These are phyloP conservation scores for Dactylellina cionopaga DNA, from an alignment of 2,329 filamentous ascomycete genomes.

Conservation along the genomic window DNA sequence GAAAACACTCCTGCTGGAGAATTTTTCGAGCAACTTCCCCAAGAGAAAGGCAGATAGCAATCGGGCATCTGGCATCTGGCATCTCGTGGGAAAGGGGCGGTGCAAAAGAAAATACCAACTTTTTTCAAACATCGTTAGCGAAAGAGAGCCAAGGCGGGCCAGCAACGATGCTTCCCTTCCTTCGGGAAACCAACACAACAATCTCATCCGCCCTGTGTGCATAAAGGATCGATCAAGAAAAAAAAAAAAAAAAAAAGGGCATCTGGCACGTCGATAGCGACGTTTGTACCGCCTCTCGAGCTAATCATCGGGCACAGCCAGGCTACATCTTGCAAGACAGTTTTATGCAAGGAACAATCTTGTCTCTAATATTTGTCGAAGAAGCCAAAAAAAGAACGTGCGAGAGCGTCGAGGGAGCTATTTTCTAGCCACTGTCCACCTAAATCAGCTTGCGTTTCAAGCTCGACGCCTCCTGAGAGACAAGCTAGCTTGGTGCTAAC, in stretches of 20 bases:
- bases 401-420: not conserved
- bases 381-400: conserved; percentile 47
- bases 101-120: conserved; percentile 1
- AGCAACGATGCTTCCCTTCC: conserved; percentile 23
- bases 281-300: conserved; percentile 8
- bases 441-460: conserved; percentile 50
- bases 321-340: conserved; percentile 33
- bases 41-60: not conserved
- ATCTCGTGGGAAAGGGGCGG: conserved; percentile 1
- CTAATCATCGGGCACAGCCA: conserved; percentile 26
- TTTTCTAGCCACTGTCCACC: conserved; percentile 25
- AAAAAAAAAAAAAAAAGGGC: too few relatives aligned
- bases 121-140: conserved; percentile 4
- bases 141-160: conserved; percentile 38
- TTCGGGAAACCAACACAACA: conserved; percentile 45
- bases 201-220: conserved; percentile 5
- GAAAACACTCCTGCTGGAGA: not conserved
- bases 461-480: conserved; percentile 45
- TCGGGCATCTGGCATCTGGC: too few relatives aligned
- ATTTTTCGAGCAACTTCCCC: not conserved
- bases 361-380: conserved; percentile 5
- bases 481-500: too few relatives aligned
- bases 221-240: conserved; percentile 23
- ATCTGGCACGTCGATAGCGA: conserved; percentile 16
- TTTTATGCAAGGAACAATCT: conserved; percentile 51